Base-by-base conservation (phyloP, 2,329 filamentous ascomycete genomes). In the Fusarium algeriense region DNA sequence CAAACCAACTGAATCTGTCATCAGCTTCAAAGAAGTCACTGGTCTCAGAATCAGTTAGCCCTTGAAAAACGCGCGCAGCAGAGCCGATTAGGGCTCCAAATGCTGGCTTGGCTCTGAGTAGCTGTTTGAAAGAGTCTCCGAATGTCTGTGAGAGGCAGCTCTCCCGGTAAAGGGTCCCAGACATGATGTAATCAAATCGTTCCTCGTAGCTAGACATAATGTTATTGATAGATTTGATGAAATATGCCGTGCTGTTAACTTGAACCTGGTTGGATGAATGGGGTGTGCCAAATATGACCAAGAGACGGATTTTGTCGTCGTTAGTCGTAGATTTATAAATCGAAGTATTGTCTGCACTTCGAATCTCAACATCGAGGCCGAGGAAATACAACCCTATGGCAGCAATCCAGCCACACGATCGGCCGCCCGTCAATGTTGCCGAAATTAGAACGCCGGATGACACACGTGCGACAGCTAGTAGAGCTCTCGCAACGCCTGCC, bases 111-210 rank as follows among this genome's bases (percentile, higher is more conserved):
- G 46, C n/a, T 1, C 6, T 1, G 2, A 49, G 5, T 9, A 49
- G 46, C 4, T 1, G 1, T 0, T 1, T 0, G 14, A 19, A 19
- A 2, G 10, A 3, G 2, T 6, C 3, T 5, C 30, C 46, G 7
- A 50, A 50, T 0, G 46, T 35, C 34, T 0, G 2, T 35, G 1
- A 1, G 10, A 35, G 34, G 30, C 0, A 50, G 0, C 1, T 26
- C 0, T 1, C 2, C 46, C 46, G 35, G 0, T 1, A n/a, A 7
- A 26, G 0, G 4, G 32, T 4, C 0, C 48, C 48, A 4, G 15
- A 35, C 0, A 50, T 19, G 1, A 50, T 3, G 2, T 0, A 8
- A 26, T 35, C 48, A 3, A 3, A 11, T 2, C 8, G 7, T 4
- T 14, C 20, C 15, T 35, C 32, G 34, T 11, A 1, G 46, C 15